Evolutionary conservation across 192 early-diverging fungal genomes (phyloP), one percentile per base, ranked within the genome.

Genomic region (Mortierella claussenii): DNA sequence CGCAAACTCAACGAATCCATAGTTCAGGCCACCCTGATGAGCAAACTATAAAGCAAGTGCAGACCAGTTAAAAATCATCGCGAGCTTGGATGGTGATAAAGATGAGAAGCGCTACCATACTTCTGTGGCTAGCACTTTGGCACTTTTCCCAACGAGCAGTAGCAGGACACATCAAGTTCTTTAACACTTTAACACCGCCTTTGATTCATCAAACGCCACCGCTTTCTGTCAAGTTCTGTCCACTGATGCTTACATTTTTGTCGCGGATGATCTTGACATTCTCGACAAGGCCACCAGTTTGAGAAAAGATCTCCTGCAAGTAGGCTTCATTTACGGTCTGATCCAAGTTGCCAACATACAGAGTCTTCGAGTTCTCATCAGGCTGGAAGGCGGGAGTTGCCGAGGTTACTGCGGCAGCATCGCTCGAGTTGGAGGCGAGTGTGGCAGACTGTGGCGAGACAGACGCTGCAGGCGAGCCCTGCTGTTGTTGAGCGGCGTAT

Each of bases 301-400:
- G 71, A 13, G 82, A 68, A 80, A 97, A 97, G 49, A 95, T 83
- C 58, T 95, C 89, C 47, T 85, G 83, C 52, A 97, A 85, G 43
- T 84, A 75, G 27, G 71, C 68, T 60, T 96, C 93, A 17, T 90
- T 92, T 60, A 93, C 87, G 32, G 87, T 87, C 55, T 88, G 88
- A 83, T 96, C 94, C 64, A 96, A 85, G 74, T 94, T 95, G 20
- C 92, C 93, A 31, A 95, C 94, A 68, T 96, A 97, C 40, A 94
- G 85, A 23, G 87, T 87, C 79, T 81, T 87, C 27, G 84, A 75
- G 56, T 71, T 79, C 54, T 83, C 83, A 36, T 80, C 69, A 31
- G 61, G 81, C 67, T 80, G 81, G 54, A 70, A 73, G 36, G 64
- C 45, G 40, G 73, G 61, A 45, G 69, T 31, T 67, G 79, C n/a